Conservation (phyloP, 2,329 filamentous ascomycete genomes). For the Claviceps pazoutovae region DNA sequence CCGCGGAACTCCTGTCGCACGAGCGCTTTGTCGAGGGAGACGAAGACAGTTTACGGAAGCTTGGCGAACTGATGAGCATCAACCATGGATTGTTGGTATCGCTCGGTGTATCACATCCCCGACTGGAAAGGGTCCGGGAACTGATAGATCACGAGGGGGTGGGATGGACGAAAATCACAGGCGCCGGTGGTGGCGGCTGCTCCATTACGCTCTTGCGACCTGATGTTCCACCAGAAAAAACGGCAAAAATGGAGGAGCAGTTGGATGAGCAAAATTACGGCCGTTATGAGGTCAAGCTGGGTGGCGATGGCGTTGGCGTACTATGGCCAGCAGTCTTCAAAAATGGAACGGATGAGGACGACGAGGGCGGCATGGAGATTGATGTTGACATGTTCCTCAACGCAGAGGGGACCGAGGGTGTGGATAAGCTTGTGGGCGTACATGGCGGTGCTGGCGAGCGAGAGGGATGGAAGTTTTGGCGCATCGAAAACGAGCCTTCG, state of each 20-base stretch:
- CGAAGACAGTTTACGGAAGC: slow-evolving; percentile 48
- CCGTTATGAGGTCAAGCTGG: slow-evolving; percentile 78
- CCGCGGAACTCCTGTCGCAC: slow-evolving; percentile 39
- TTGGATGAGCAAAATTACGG: slow-evolving; percentile 61
- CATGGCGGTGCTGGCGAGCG: slow-evolving; percentile 51
- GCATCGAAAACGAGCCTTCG: slow-evolving; percentile 34
- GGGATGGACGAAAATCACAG: slow-evolving; percentile 95
- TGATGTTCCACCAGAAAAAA: slow-evolving; percentile 37
- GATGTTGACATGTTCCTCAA: slow-evolving; percentile 72
- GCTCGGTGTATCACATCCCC: slow-evolving; percentile 85
- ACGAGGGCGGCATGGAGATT: slow-evolving; percentile 79
- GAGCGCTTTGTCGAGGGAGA: slow-evolving; percentile 54
- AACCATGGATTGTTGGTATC: slow-evolving; percentile 90
- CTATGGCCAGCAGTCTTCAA: slow-evolving; percentile 85
- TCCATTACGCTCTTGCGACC: slow-evolving; percentile 82
- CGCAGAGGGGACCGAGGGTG: slow-evolving; percentile 69
- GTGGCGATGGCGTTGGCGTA: slow-evolving; percentile 86
- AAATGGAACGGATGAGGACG: slow-evolving; percentile 66
- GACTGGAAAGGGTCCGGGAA: slow-evolving; percentile 81
- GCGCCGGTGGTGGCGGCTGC: slow-evolving; percentile 88
- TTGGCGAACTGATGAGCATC: slow-evolving; percentile 81
- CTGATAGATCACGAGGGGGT: slow-evolving; percentile 78
- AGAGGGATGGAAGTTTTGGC: slow-evolving; percentile 82
- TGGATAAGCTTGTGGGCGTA: slow-evolving; percentile 79
- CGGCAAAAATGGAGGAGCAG: slow-evolving; percentile 49